These are phyloP conservation scores for Diutina catenulata DNA, from an alignment of 1,139 yeast genomes.

Conservation along the genomic window DNA sequence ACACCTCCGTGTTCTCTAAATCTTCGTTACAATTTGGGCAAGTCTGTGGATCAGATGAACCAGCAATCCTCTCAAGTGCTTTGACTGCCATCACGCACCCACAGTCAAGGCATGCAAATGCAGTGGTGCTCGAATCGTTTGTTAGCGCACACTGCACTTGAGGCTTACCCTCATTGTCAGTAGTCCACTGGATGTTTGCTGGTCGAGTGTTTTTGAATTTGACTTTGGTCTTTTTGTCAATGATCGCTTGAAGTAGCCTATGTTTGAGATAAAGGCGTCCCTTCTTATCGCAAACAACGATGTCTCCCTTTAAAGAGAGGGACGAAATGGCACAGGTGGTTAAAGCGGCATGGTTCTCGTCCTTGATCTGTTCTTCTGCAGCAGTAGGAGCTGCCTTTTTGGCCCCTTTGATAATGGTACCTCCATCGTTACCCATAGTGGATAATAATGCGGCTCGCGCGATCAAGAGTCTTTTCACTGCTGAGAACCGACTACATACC, in stretches of 20 bases:
- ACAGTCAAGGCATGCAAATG: neutral
- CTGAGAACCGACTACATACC: too few species aligned
- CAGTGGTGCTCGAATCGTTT: neutral
- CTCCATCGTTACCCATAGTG: slow-evolving; percentile 5
- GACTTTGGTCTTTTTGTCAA: slow-evolving; percentile 1
- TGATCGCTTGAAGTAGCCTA: neutral
- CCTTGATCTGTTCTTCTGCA: neutral
- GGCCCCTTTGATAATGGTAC: neutral
- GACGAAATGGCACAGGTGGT: neutral
- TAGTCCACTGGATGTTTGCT: neutral
- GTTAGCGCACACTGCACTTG: neutral
- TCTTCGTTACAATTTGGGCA: neutral
- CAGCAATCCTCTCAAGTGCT: neutral
- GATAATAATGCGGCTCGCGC: too few species aligned
- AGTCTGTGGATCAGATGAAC: neutral
- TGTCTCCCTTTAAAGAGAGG: neutral
- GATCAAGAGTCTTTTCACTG: too few species aligned
- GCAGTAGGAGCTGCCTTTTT: neutral
- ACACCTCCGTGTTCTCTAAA: neutral
- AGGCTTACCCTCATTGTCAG: neutral
- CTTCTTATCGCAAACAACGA: neutral
- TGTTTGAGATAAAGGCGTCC: slow-evolving; percentile 1
- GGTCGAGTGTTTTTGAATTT: neutral
- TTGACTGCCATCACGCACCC: slow-evolving; percentile 2
- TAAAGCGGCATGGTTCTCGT: neutral